These are phyloP conservation scores for Millerago galiae DNA, from an alignment of 805 yeast genomes.

Conservation along the genomic window DNA sequence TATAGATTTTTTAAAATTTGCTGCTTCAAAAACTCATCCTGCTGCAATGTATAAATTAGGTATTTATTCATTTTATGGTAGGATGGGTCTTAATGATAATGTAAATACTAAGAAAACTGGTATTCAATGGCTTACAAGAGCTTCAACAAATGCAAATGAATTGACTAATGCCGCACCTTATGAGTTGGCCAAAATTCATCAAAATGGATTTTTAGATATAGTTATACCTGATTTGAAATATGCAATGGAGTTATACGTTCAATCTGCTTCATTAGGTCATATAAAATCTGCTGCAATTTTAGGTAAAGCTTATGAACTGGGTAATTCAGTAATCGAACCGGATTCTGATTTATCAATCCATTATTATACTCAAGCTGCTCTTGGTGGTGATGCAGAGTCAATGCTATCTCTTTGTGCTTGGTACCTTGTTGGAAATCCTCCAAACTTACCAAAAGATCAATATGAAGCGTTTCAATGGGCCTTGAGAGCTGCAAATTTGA, in stretches of 20 bases:
- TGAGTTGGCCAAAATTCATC: conserved; percentile 81
- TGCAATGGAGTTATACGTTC: conserved; percentile 79
- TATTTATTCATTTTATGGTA: conserved; percentile 72
- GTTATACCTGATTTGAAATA: conserved; percentile 78
- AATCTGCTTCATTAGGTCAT: conserved; percentile 86
- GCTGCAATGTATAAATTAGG: conserved; percentile 97
- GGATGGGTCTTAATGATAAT: conserved; percentile 73
- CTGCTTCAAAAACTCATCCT: conserved; percentile 88
- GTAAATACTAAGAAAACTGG: conserved; percentile 75
- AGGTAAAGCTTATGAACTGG: conserved; percentile 82
- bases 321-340: conserved; percentile 55
- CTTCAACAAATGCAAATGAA: conserved; percentile 77
- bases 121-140: conserved; percentile 87
- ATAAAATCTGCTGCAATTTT: conserved; percentile 70
- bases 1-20: conserved; percentile 72
- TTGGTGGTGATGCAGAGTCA: conserved; percentile 79
- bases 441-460: conserved; percentile 70
- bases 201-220: conserved; percentile 79
- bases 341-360: conserved; percentile 84
- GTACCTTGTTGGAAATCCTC: conserved; percentile 89
- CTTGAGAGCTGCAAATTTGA: conserved; percentile 68
- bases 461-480: conserved; percentile 96
- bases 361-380: conserved; percentile 86
- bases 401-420: conserved; percentile 96
- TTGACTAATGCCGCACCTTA: conserved; percentile 90